Evolutionary conservation across 2,329 filamentous ascomycete species (phyloP), one percentile per base, ranked within the genome.

Genomic region (Fusarium sp.): DNA sequence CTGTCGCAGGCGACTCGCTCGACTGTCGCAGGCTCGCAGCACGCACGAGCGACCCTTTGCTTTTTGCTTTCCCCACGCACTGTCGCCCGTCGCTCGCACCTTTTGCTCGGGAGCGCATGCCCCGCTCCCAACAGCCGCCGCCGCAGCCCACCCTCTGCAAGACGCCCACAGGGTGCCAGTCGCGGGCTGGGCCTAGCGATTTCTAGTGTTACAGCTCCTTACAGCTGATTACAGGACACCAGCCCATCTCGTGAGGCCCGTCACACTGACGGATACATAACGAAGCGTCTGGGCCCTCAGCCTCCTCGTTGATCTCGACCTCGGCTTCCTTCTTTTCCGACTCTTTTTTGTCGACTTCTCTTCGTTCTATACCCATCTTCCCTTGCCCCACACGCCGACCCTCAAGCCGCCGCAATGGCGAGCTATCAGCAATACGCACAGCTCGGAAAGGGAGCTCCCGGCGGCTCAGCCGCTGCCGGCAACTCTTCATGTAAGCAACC

Each of bases 381-480:
- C 10, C 23, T 38, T 18, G 29, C 64, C 56, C 61, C 65, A 60
- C 62, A 42, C 55, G n/a, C 11, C 50, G 50, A 56, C 27, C 38
- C 44, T 49, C 36, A 49, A 51, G 60, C 62, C 58, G 68, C 67
- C 58, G 65, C 64, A 44, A 75, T 75, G 73, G 73, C 72, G 65
- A 75, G 72, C 67, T 75, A 72, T 70, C 72, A 75, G 61, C 70
- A 74, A 51, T 72, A 75, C 54, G 72, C 73, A 38, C 72, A 74
- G 65, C 69, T 74, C 62, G 70, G 70, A 42, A 74, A 75, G 56
- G 64, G 66, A 49, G 57, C 65, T 57, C 68, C 70, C 65, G 54
- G 62, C 65, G 65, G 44, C 70, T 73, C 69, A 71, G 69, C 69
- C 65, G 69, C 68, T 53, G 54, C 58, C 50, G 62, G 61, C n/a